Evolutionary conservation across 495 filamentous ascomycete genomes (phyloP), one percentile per base, ranked within the genome.

Genomic region (Penicillium canariense): DNA sequence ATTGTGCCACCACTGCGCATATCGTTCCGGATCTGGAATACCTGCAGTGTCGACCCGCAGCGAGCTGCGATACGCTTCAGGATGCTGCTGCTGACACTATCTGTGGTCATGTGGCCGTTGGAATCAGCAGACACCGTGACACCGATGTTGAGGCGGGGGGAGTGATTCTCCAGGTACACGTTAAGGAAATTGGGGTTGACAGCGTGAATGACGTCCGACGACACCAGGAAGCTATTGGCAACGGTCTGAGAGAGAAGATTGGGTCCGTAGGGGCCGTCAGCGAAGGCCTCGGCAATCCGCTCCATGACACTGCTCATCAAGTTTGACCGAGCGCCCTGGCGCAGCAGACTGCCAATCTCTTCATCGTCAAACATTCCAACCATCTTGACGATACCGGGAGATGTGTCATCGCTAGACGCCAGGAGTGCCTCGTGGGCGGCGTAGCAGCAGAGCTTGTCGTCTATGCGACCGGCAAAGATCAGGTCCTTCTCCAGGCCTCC

Each of bases 371-470:
- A 97, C 65, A 96, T 86, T 22, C 85, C 90, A 27, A 94, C 89
- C 52, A 96, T 74, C 74, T 91, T 91, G 64, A 98, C 85, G 34
- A 84, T 78, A 47, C 83, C 80, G 5, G 66, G 62, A 22, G 76
- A 72, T 17, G 74, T 66, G 42, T 70, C 54, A 36, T 84, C 79
- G 11, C 81, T 71, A 32, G 86, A 85, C 57, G 83, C 81, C 15
- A 97, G 76, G 0, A 98, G 84, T 4, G 84, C 94, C 72, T 95
- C 85, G 50, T 96, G 85, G 14, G 94, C 94, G 12, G 91, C 83
- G 81, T 87, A 98, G 45, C 88, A 92, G 79, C 94, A 97, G 48
- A 98, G 85, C 72, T 96, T 97, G 69, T 98, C 94, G 68, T 98
- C 94, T 61, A 98, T 91, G 40, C 94, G 87, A 51, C 91, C 90